phyloP scores from a whole-genome alignment of 768 basidiomycete genomes.

The Exidia glandulosa region DNA sequence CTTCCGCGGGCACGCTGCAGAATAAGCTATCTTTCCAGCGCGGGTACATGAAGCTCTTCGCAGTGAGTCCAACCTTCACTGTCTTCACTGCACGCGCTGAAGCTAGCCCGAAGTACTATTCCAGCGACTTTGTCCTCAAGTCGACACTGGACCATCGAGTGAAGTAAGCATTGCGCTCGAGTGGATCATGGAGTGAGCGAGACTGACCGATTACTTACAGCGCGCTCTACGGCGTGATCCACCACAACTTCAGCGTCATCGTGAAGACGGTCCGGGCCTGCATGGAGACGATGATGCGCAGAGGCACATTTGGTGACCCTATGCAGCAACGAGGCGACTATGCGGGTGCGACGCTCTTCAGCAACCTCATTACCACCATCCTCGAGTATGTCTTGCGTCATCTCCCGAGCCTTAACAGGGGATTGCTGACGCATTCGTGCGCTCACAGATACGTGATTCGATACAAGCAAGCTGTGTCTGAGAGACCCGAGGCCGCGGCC shows the following conservation, averaged over 20 bases:
- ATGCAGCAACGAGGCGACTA: slow-evolving; percentile 1
- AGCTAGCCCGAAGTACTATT: slow-evolving; percentile 33
- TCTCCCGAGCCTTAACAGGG: neutral
- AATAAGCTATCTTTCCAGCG: slow-evolving; percentile 45
- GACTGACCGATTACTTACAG: slow-evolving; percentile 16
- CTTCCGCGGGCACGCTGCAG: slow-evolving; percentile 22
- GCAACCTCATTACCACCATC: slow-evolving; percentile 34
- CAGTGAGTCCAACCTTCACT: slow-evolving; percentile 21
- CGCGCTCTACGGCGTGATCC: slow-evolving; percentile 32
- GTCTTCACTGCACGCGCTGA: neutral
- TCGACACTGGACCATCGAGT: slow-evolving; percentile 39
- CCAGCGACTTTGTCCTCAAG: slow-evolving; percentile 48
- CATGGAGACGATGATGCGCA: slow-evolving; percentile 23
- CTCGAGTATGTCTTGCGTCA: slow-evolving; percentile 32
- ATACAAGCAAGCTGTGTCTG: slow-evolving; percentile 43
- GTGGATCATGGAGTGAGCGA: neutral
- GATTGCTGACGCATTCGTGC: neutral
- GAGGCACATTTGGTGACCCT: slow-evolving; percentile 24
- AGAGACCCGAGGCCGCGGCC: slow-evolving; percentile 31
- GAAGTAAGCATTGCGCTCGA: slow-evolving; percentile 29
- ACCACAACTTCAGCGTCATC: slow-evolving; percentile 32
- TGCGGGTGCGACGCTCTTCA: slow-evolving; percentile 33
- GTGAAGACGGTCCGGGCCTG: slow-evolving; percentile 31
- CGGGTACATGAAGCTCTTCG: slow-evolving; percentile 42
- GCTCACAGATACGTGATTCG: slow-evolving; percentile 42